Evolutionary conservation across 2,329 filamentous ascomycete species (phyloP).

Genomic region (Rachicladosporium sp.): DNA sequence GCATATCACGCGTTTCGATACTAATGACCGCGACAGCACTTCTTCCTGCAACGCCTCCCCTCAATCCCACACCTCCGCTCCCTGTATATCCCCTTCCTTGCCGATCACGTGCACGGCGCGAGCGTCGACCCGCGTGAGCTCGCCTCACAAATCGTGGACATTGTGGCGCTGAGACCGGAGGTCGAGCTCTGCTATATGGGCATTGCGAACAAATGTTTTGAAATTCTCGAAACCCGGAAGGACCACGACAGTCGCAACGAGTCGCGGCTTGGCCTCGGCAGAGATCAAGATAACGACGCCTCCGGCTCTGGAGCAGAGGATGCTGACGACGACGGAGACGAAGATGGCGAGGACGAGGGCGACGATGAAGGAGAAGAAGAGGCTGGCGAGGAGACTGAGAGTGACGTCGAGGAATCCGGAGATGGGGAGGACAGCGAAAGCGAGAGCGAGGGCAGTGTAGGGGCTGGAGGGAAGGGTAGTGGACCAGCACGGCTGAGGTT

Average conservation of each 20-base stretch:
- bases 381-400: slow-evolving; percentile 27
- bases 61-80: slow-evolving; percentile 58
- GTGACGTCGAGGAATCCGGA: slow-evolving; percentile 33
- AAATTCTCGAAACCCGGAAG: slow-evolving; percentile 56
- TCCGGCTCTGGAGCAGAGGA: slow-evolving; percentile 9
- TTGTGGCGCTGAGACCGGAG: slow-evolving; percentile 63
- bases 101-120: slow-evolving; percentile 45
- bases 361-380: slow-evolving; percentile 36
- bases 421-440: slow-evolving; percentile 24
- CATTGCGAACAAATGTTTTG: slow-evolving; percentile 66
- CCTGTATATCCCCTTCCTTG: slow-evolving; percentile 57
- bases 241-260: slow-evolving; percentile 16
- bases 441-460: slow-evolving; percentile 18
- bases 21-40: slow-evolving; percentile 43
- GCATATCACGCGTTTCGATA: too few species aligned
- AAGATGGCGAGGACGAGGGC: slow-evolving; percentile 34
- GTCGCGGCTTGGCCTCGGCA: too few species aligned
- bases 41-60: slow-evolving; percentile 63
- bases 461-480: slow-evolving; percentile 2
- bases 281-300: slow-evolving; percentile 7
- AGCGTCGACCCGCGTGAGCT: slow-evolving; percentile 54
- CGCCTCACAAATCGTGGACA: slow-evolving; percentile 64
- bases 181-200: slow-evolving; percentile 68
- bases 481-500: slow-evolving; percentile 42
- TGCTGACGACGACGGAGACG: slow-evolving; percentile 30